Evolutionary conservation across 208 protist species (phyloP), one percentile per base, ranked within the genome.

Genomic region (Wallacemonas collosoma): DNA sequence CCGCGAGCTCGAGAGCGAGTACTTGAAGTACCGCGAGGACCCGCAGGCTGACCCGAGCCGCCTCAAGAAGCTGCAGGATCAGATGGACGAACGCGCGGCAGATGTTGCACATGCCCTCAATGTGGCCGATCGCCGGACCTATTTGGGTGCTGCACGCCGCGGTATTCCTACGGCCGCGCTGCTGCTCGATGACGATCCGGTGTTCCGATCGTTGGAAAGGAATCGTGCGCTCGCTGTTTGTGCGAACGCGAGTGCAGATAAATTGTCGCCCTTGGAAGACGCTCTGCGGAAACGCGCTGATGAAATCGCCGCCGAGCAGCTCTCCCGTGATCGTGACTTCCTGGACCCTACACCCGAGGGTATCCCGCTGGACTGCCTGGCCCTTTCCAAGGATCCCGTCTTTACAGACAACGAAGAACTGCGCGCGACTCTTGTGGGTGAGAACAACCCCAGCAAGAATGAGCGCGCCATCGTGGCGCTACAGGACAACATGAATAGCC

Each of bases 1-100:
- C 68, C 76, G 68, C 63, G 66, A 68, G 47, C 83, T 93, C 40
- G 87, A 95, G 78, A 83, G 75, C 71, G 69, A 90, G 75, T 85
- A 26, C 26, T 26, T 72, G 64, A 44, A 71, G 58, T 39, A 80
- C 35, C 71, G 72, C 39, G 48, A 79, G 11, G 57, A 77, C 35
- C 64, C 74, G 38, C 58, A 62, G 5, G 54, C 77, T 41, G 73
- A 77, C 50, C n/a, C 68, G 2, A 48, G 12, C 9, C 66, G 77
- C 12, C 73, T 87, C 36, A 44, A 72, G 55, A 43, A 72, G 17
- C 68, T 88, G 50, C 38, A 72, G 36, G 77, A 74, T 15, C 44
- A 65, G 12, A 60, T 92, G 64, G 67, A 89, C 64, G 71, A 75
- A n/a, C 71, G 79, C 17, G 86, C 78, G 39, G 50, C 70, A 9